Base-by-base conservation (phyloP, 345 rosid genomes). In the Conringia planisiliqua region DNA sequence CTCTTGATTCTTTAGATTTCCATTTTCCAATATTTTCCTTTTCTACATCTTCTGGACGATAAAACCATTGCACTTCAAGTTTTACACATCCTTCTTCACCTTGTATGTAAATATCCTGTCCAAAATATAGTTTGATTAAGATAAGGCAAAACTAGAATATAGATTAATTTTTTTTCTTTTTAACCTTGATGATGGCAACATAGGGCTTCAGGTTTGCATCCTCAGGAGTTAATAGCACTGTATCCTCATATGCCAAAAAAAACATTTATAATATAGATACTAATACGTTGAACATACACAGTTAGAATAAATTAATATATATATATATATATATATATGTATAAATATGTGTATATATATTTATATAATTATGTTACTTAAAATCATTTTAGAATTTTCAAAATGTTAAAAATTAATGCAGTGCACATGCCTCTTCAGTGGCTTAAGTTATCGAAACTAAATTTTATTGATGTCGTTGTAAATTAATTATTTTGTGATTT, bases 161-260 rank as follows among this genome's bases (percentile, higher is more conserved):
- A 27, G 39, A 55, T 11, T 0, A 20, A 11, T 1, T 24, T 12
- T 43, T 56, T 6, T 70, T 14, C 1, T 24, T 35, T 59, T 5
- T 20, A 82, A 92, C 97, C 97, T 93, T 93, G 63, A 93, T 89
- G 55, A 93, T 88, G n/a, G 98, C 97, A 52, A 85, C 90, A 68
- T 93, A 90, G n/a, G 93, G 89, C 64, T 85, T 89, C 71, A 81
- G 91, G 3, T 74, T 59, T 55, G 42, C 22, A 44, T 84, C 84
- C 64, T 85, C 93, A 0, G 98, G 97, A 64, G 64, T 74, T 64
- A 93, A 67, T 50, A 89, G 87, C 13, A 93, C 96, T 1, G 94
- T 85, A 79, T 89, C 96, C 74, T 90, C 94, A 96, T 93, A 80
- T 50, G 64, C 35, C 48, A 71, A 38, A 47, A 61, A 35, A 51